A percentile compares a stretch with the other conserved stretches of the same genome.
Conservation (phyloP, 2,329 filamentous ascomycete genomes). For the Phialemoniopsis sp. region DNA sequence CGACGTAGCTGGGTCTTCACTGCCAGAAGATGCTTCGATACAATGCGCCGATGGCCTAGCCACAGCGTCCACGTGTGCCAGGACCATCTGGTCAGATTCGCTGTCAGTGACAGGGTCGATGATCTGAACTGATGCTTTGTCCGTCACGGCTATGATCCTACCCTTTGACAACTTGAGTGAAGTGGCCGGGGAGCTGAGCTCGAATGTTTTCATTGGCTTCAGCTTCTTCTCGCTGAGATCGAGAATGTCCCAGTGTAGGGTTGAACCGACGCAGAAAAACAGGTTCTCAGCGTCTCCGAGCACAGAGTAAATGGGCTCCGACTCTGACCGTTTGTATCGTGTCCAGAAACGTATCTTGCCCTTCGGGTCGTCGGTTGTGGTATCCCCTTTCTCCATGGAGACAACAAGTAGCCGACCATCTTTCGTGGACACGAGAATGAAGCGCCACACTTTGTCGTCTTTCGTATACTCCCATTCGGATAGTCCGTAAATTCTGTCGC, state of each 20-base stretch:
- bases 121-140: constrained; percentile 50
- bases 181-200: constrained; percentile 49
- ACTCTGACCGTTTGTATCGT: constrained; percentile 34
- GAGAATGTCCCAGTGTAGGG: constrained; percentile 52
- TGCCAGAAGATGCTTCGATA: constrained; percentile 34
- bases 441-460: constrained; percentile 54
- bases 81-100: constrained; percentile 25
- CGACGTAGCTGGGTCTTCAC: constrained; percentile 22
- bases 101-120: constrained; percentile 40
- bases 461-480: constrained; percentile 60
- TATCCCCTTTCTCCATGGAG: constrained; percentile 32
- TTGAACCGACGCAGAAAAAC: constrained; percentile 49
- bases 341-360: constrained; percentile 45
- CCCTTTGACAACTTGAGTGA: constrained; percentile 41
- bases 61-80: constrained; percentile 41
- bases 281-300: constrained; percentile 50
- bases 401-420: constrained; percentile 53
- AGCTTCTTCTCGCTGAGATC: constrained; percentile 48
- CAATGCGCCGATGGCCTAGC: constrained; percentile 39
- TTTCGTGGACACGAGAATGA: constrained; percentile 56
- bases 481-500: constrained; percentile 57
- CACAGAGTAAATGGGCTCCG: constrained; percentile 50
- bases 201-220: constrained; percentile 36
- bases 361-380: constrained; percentile 9
- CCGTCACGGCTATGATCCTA: constrained; percentile 48